Evolutionary conservation across 208 protist genomes (phyloP).

Genomic region (Leishmania arabica): DNA sequence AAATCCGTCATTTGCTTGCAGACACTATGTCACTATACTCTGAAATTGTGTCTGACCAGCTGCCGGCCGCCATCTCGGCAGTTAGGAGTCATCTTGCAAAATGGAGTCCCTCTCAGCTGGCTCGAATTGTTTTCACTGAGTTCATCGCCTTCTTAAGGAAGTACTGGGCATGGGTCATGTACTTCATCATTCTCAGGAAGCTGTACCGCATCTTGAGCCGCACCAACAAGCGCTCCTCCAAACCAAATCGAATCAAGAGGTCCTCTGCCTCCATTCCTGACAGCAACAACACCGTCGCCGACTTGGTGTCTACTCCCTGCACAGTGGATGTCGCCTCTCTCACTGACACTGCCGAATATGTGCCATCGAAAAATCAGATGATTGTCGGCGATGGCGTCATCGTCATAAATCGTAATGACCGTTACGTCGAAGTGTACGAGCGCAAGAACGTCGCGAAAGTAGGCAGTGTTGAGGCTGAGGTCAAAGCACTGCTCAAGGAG

Average conservation of each 20-base stretch:
- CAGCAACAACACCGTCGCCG: slow-evolving; percentile 19
- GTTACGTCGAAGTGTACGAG: slow-evolving; percentile 67
- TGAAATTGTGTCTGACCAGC: slow-evolving; percentile 41
- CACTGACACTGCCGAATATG: slow-evolving; percentile 3
- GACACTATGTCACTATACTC: slow-evolving; percentile 27
- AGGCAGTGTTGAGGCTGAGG: slow-evolving; percentile 42
- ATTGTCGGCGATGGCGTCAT: slow-evolving; percentile 59
- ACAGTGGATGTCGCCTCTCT: slow-evolving; percentile 22
- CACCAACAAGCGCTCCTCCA: slow-evolving; percentile 16
- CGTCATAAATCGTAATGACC: slow-evolving; percentile 59
- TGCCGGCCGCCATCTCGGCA: slow-evolving; percentile 27
- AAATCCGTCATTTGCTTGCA: neutral
- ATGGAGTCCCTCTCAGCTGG: slow-evolving; percentile 18
- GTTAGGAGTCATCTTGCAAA: slow-evolving; percentile 17
- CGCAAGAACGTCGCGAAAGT: slow-evolving; percentile 41
- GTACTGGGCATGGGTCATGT: slow-evolving; percentile 40
- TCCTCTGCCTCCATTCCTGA: slow-evolving; percentile 20
- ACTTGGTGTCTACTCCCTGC: neutral
- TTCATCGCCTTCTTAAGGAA: slow-evolving; percentile 28
- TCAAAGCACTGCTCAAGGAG: slow-evolving; percentile 41
- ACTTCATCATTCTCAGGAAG: slow-evolving; percentile 45
- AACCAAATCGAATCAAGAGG: slow-evolving; percentile 13
- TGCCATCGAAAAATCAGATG: slow-evolving; percentile 32
- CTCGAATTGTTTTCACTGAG: slow-evolving; percentile 21
- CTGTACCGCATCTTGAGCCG: slow-evolving; percentile 33